phyloP scores from a whole-genome alignment of 2,329 filamentous ascomycete species.

The Parastagonospora nodorum region DNA sequence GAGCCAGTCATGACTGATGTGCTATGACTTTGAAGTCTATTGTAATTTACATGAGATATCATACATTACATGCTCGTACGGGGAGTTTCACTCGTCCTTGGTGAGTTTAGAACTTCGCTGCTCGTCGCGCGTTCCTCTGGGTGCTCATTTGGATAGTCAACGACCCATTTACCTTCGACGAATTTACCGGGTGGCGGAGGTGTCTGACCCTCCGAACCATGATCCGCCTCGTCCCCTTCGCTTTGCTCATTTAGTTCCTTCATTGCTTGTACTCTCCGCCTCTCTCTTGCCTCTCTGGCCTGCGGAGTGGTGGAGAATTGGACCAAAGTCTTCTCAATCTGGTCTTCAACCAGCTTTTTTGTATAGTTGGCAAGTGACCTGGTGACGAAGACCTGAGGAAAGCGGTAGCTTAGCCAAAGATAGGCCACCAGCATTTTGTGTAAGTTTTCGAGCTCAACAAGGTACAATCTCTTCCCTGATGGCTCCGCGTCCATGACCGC shows the following conservation, averaged over 20 bases:
- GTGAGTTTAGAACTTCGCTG: neutral
- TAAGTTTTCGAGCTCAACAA: conserved; percentile 73
- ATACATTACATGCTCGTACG: neutral
- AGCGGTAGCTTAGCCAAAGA: conserved; percentile 91
- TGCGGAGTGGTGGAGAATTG: conserved; percentile 56
- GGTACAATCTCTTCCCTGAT: conserved; percentile 58
- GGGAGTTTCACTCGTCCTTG: neutral
- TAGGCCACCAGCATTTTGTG: conserved; percentile 86
- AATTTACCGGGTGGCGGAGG: conserved; percentile 13
- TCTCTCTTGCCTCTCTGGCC: conserved; percentile 7
- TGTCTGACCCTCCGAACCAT: too few species aligned
- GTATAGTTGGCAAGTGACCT: conserved; percentile 78
- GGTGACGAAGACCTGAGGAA: conserved; percentile 77
- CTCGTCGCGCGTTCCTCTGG: conserved; percentile 14
- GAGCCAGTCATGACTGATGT: too few species aligned
- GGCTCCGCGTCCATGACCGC: conserved; percentile 69
- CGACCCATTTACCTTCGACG: conserved; percentile 15
- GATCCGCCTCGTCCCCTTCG: neutral
- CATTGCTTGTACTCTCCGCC: conserved; percentile 9
- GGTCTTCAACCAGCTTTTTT: conserved; percentile 76
- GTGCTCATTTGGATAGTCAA: conserved; percentile 25
- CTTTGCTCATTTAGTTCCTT: conserved; percentile 5
- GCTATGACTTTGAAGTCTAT: neutral
- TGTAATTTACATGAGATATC: neutral
- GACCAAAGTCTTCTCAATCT: conserved; percentile 68